These are phyloP conservation scores for Hypoxylon rubiginosum DNA, from an alignment of 2,329 filamentous ascomycete genomes.

Conservation along the genomic window DNA sequence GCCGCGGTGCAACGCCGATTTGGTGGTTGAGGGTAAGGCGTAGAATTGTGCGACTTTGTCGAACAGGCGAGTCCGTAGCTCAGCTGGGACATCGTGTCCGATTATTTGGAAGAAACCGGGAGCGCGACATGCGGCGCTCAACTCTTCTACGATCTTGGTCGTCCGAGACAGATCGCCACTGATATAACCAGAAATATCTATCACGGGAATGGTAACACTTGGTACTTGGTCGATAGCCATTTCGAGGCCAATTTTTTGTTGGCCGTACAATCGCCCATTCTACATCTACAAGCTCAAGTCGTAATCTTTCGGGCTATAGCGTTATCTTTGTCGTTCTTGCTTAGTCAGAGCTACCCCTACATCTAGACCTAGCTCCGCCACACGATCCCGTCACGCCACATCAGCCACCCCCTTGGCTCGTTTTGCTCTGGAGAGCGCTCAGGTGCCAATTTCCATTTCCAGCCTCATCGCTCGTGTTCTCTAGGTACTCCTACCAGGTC, in stretches of 20 bases:
- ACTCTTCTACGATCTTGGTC: constrained; percentile 25
- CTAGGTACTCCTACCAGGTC: no score
- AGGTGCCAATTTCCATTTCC: no score
- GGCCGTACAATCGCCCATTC: no score
- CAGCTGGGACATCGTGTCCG: constrained; percentile 50
- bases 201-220: constrained; percentile 44
- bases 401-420: no score
- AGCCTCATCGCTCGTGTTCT: no score
- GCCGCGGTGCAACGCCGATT: constrained; percentile 41
- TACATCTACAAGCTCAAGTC: no score
- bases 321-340: no score
- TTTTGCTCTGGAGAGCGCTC: no score
- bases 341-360: no score
- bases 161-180: constrained; percentile 22
- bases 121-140: constrained; percentile 41
- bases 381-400: no score
- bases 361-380: no score
- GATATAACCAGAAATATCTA: constrained; percentile 49
- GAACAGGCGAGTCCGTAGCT: constrained; percentile 48
- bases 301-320: no score
- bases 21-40: constrained; percentile 49
- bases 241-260: neutral
- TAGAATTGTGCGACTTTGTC: constrained; percentile 49
- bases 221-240: constrained; percentile 22
- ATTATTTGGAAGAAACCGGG: constrained; percentile 55